Conservation (phyloP, 108 stramenopile species). For the Cyclotella cryptica region DNA sequence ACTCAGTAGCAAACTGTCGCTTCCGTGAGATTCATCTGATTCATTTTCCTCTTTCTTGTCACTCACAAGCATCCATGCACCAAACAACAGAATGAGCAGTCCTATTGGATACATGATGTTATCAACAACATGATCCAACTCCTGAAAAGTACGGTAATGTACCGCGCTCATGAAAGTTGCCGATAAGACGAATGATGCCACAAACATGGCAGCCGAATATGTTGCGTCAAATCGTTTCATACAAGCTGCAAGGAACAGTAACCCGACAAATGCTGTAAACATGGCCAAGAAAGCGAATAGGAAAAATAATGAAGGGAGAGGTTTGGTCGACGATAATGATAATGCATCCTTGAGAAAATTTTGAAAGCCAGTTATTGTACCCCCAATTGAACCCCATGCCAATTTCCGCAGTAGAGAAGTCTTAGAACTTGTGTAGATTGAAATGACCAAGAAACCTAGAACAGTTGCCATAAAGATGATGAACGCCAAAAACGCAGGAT, state of each 20-base stretch:
- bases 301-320: conserved; percentile 32
- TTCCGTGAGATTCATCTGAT: neutral
- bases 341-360: conserved; percentile 84
- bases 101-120: conserved; percentile 76
- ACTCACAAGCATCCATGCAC: conserved; percentile 64
- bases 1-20: neutral
- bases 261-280: conserved; percentile 64
- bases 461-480: conserved; percentile 55
- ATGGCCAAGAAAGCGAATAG: conserved; percentile 55
- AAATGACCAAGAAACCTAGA: conserved; percentile 45
- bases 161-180: conserved; percentile 73
- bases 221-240: conserved; percentile 91
- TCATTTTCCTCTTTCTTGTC: neutral
- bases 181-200: conserved; percentile 79
- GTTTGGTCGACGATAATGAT: conserved; percentile 54
- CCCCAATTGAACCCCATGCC: conserved; percentile 59
- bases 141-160: conserved; percentile 78
- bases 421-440: conserved; percentile 28
- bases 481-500: conserved; percentile 64
- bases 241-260: conserved; percentile 71
- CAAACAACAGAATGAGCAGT: conserved; percentile 62
- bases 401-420: conserved; percentile 37
- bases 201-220: conserved; percentile 82
- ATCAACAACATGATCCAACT: conserved; percentile 49
- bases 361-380: conserved; percentile 75